Percentiles rank a stretch among this genome's conserved stretches.
These are phyloP conservation scores for Lecanicillium sp. DNA, from an alignment of 2,329 filamentous ascomycete genomes.

Conservation along the genomic window DNA sequence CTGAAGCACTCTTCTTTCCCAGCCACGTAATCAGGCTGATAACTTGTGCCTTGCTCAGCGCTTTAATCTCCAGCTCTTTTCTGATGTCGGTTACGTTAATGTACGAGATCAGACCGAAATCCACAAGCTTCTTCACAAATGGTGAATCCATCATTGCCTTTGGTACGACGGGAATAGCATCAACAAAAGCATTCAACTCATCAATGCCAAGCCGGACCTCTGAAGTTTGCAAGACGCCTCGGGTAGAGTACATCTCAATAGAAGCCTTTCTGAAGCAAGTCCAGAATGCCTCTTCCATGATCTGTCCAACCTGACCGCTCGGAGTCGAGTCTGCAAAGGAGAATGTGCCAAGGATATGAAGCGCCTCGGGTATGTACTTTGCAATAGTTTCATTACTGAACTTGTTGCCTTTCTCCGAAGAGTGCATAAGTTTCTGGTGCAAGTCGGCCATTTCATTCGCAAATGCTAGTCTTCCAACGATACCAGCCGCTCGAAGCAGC, in stretches of 20 bases:
- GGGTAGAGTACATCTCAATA: conserved; percentile 82
- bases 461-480: conserved; percentile 83
- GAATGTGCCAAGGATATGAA: conserved; percentile 81
- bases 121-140: conserved; percentile 73
- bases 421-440: conserved; percentile 47
- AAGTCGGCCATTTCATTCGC: conserved; percentile 77
- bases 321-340: conserved; percentile 87
- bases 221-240: conserved; percentile 76
- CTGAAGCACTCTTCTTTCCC: conserved; percentile 59
- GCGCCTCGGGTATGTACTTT: conserved; percentile 65
- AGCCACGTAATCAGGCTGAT: conserved; percentile 80
- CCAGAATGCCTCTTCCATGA: conserved; percentile 95
- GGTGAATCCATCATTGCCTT: conserved; percentile 62
- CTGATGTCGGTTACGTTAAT: conserved; percentile 84
- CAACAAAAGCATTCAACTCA: conserved; percentile 64
- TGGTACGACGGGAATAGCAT: conserved; percentile 80
- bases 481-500: conserved; percentile 82
- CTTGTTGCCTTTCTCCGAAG: conserved; percentile 36
- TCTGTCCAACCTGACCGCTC: conserved; percentile 70
- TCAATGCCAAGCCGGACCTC: conserved; percentile 69
- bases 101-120: conserved; percentile 78
- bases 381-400: conserved; percentile 56
- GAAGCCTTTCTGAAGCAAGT: conserved; percentile 73
- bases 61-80: conserved; percentile 71
- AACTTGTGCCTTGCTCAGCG: conserved; percentile 70